A percentile compares a stretch with the other conserved stretches of the same genome.
phyloP scores from a whole-genome alignment of 2,329 filamentous ascomycete genomes.

The Cadophora sp. region DNA sequence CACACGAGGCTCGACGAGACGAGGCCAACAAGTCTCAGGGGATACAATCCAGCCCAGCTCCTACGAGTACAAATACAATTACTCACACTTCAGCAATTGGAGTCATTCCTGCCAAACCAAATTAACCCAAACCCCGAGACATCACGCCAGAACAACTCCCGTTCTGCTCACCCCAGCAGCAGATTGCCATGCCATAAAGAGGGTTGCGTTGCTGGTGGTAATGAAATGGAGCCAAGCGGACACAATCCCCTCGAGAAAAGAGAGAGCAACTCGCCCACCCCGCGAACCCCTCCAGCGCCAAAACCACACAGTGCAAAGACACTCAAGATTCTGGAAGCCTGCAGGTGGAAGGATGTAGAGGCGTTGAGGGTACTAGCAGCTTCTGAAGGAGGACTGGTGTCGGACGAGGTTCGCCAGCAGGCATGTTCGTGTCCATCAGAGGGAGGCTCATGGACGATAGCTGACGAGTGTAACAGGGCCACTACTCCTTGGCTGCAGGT shows the following conservation, averaged over 20 bases:
- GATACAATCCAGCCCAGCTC: no score
- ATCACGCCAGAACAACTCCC: neutral
- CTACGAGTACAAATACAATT: no score
- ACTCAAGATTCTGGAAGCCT: slow-evolving; percentile 64
- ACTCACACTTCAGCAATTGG: neutral
- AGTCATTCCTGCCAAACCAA: neutral
- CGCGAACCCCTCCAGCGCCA: slow-evolving; percentile 20
- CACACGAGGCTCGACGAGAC: neutral
- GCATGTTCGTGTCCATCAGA: slow-evolving; percentile 70
- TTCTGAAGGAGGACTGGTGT: slow-evolving; percentile 70
- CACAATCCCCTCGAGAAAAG: slow-evolving; percentile 30
- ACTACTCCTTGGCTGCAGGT: slow-evolving; percentile 56
- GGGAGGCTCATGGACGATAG: slow-evolving; percentile 20
- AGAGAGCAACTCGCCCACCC: slow-evolving; percentile 18
- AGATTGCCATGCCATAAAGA: slow-evolving; percentile 3
- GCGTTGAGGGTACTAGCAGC: slow-evolving; percentile 64
- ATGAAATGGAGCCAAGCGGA: slow-evolving; percentile 40
- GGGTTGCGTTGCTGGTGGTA: slow-evolving; percentile 1
- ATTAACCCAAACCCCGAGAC: neutral
- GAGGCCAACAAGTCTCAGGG: neutral
- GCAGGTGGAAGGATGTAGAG: slow-evolving; percentile 61
- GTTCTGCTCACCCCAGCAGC: neutral
- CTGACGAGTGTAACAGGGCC: slow-evolving; percentile 60
- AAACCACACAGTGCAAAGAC: slow-evolving; percentile 46
- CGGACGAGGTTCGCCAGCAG: slow-evolving; percentile 70